Conservation (phyloP, 306 rosid species). For the Coriaria nepalensis region DNA sequence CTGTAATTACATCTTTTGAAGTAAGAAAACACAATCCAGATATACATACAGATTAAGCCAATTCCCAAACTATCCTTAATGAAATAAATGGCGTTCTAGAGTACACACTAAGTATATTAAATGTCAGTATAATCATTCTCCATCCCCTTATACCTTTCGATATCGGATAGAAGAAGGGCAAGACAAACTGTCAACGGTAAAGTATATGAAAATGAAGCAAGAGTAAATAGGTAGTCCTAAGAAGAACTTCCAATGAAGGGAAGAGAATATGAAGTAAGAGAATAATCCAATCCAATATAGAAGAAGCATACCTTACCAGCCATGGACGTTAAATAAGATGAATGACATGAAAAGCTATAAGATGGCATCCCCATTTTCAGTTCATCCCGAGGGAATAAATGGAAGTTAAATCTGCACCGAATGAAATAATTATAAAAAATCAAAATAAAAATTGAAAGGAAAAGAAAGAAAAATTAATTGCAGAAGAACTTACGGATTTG, state of each 20-base stretch:
- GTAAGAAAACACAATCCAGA: neutral
- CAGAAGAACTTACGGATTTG: slow-evolving; percentile 56
- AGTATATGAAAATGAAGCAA: neutral
- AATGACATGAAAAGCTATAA: slow-evolving; percentile 69
- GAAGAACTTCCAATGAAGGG: too few relatives aligned
- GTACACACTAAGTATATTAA: too few relatives aligned
- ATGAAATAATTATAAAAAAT: neutral
- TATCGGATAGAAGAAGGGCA: too few relatives aligned
- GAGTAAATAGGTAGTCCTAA: neutral
- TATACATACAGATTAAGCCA: too few relatives aligned
- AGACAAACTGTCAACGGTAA: too few relatives aligned
- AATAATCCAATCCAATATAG: too few relatives aligned
- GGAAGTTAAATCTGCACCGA: slow-evolving; percentile 59
- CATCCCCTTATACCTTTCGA: too few relatives aligned
- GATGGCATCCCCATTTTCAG: slow-evolving; percentile 69
- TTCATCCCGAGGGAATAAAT: slow-evolving; percentile 82
- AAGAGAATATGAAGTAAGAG: too few relatives aligned
- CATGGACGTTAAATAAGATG: slow-evolving; percentile 52
- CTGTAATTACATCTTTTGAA: too few relatives aligned
- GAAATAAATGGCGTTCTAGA: too few relatives aligned
- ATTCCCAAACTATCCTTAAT: too few relatives aligned
- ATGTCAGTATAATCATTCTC: too few relatives aligned
- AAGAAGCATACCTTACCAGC: slow-evolving; percentile 42
- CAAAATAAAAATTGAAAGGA: neutral
- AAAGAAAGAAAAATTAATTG: neutral